Conservation (phyloP, 495 filamentous ascomycete species). For the Chaetomium cochliodes region DNA sequence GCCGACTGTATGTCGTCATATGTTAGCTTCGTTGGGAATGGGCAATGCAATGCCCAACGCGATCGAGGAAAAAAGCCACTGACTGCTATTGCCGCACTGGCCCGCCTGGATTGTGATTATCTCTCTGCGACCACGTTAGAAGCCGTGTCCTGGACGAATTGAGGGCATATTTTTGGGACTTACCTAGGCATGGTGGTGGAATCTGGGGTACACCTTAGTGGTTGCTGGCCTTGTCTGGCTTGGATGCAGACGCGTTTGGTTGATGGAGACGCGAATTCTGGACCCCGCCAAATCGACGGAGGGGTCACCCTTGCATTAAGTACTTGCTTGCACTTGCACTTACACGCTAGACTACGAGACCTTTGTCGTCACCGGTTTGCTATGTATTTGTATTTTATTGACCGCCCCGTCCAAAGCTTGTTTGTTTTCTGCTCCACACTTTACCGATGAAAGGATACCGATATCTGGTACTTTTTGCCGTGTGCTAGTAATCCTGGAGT, state of each 20-base stretch:
- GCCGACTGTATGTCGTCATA: slow-evolving; percentile 61
- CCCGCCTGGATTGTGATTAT: slow-evolving; percentile 99
- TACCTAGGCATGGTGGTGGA: slow-evolving; percentile 54
- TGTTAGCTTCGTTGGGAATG: slow-evolving; percentile 20
- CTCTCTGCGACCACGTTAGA: slow-evolving; percentile 60
- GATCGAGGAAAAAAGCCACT: slow-evolving; percentile 39
- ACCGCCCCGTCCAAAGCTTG: no score
- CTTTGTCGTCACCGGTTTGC: no score
- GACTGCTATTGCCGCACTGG: slow-evolving; percentile 99
- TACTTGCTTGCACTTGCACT: not conserved
- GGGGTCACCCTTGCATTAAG: not conserved
- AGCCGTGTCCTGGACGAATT: not conserved
- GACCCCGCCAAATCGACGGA: slow-evolving; percentile 21
- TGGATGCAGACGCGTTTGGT: slow-evolving; percentile 23
- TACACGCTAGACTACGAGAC: no score
- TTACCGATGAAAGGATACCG: no score
- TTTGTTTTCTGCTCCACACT: no score
- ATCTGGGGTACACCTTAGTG: slow-evolving; percentile 25
- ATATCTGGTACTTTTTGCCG: no score
- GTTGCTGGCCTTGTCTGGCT: slow-evolving; percentile 3
- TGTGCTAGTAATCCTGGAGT: no score
- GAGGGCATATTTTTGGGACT: not conserved
- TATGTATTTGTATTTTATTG: no score
- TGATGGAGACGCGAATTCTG: slow-evolving; percentile 29
- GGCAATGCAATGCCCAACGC: slow-evolving; percentile 4